Evolutionary conservation across 768 basidiomycete genomes (phyloP).

Genomic region (Coprinellus micaceus): DNA sequence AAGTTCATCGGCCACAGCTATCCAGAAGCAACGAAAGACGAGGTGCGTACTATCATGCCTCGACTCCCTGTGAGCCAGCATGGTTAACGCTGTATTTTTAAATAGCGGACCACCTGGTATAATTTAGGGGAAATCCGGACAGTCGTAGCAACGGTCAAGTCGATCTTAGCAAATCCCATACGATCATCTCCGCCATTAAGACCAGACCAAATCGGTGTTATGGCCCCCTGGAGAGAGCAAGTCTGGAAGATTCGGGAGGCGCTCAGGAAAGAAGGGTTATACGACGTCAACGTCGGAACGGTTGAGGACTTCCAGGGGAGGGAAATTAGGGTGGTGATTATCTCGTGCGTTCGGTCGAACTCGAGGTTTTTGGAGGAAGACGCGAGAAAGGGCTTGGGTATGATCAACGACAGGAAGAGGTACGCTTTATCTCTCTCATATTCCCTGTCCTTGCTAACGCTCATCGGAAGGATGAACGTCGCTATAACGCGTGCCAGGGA

Average conservation of each 20-base stretch:
- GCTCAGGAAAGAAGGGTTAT: conserved; percentile 37
- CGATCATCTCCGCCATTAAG: conserved; percentile 37
- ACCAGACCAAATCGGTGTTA: conserved; percentile 43
- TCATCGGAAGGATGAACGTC: conserved; percentile 41
- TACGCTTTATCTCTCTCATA: conserved; percentile 13
- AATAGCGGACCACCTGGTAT: conserved; percentile 46
- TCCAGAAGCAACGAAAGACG: conserved; percentile 43
- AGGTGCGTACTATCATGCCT: conserved; percentile 32
- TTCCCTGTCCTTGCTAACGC: not conserved
- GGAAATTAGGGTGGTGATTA: conserved; percentile 47
- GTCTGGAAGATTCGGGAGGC: conserved; percentile 48
- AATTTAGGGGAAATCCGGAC: conserved; percentile 44
- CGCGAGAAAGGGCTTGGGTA: conserved; percentile 39
- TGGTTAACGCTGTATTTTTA: not conserved
- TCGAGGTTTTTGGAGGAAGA: conserved; percentile 47
- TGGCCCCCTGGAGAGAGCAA: conserved; percentile 52
- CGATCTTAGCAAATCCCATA: conserved; percentile 33
- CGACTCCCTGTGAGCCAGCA: not conserved
- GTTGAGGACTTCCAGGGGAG: conserved; percentile 55
- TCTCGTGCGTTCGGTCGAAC: conserved; percentile 47
- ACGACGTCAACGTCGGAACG: conserved; percentile 48
- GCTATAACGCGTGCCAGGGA: conserved; percentile 54
- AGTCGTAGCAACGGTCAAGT: conserved; percentile 36
- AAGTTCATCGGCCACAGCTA: conserved; percentile 41
- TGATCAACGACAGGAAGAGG: conserved; percentile 47